Evolutionary conservation across 495 filamentous ascomycete species (phyloP), one percentile per base, ranked within the genome.

Genomic region (Daldinia childiae): DNA sequence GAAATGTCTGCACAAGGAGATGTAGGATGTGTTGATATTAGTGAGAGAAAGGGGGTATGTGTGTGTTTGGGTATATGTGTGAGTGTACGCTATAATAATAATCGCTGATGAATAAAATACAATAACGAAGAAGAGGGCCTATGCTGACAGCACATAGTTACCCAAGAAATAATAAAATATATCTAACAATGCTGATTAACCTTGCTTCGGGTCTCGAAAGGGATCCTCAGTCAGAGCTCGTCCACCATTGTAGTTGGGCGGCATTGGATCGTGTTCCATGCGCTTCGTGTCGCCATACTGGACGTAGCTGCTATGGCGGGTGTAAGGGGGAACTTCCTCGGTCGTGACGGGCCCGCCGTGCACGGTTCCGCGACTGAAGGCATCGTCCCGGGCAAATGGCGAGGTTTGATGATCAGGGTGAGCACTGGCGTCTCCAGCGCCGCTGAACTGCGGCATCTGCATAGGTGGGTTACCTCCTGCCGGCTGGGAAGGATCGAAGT

Each of bases 271-370:
- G 52, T 62, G 62, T 3, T 41, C 57, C 65, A 58, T 62, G 21
- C 71, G 71, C 57, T 73, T 69, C 24, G 15, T 45, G n/a, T 69
- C 71, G 58, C 62, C 71, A 29, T 69, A 73, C 58, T 73, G 71
- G 3, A 69, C 71, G 24, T 73, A 73, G 62, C 62, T 69, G 21
- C 71, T 73, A 27, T 69, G 65, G 41, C 71, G 56, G 9, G 71
- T 73, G 8, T 73, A 73, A 1, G 71, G 71, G 17, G 71, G 71
- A 0, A 62, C 71, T 48, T 69, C 66, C 58, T 73, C 71, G 9
- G 66, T 73, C 17, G 45, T 69, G 27, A 73, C 71, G 19, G 71
- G 62, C 14, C 66, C 66, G 21, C 58, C 57, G 15, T 69, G 71
- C 7, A 73, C 71, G 1, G 36, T 24, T 1, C 71, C 71, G 29